Base-by-base conservation (phyloP, 2,329 filamentous ascomycete species). In the Xylariales sp. region DNA sequence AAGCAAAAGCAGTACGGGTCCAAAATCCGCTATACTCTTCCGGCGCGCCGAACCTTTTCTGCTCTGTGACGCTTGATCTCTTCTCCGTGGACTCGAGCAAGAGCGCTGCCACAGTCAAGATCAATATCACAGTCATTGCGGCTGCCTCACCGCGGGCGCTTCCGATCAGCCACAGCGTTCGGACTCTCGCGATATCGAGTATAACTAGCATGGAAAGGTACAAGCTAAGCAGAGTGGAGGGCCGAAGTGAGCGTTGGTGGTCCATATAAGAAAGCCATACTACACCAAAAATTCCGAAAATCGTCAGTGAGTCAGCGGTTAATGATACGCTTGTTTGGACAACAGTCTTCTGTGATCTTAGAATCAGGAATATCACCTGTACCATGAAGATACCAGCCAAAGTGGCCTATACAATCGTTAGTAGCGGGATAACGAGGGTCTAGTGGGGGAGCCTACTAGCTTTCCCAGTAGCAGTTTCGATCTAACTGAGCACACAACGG, bases 221-320 rank as follows among this genome's bases (percentile, higher is more conserved):
- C 2, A 48, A 16, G 4, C 46, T 47, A 4, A 51, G 31, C 4
- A 48, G 19, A 20, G 44, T 44, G 1, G 48, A 51, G 19, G 48
- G 48, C 9, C 35, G 16, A 19, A 46, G 12, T 11, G 48, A 47
- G 5, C 47, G 44, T 33, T 51, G 48, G 36, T 51, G 46, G 36
- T 47, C 43, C 15, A 51, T 21, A 19, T 45, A 46, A 22, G 48
- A 51, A 7, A 29, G 31, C 15, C 41, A 3, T 1, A 16, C 15
- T 11, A 45, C 42, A 3, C 31, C 37, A 3, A 38, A 21, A 5
- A 21, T 16, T 14, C 32, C 32, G 18, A 14, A 11, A 18, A 20
- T 35, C 8, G 11, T 18, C n/a, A 31, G n/a, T 15, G 16, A 12
- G 29, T 31, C 32, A 15, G 32, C 32, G 14, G 32, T 18, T 12